Percentiles rank a stretch among this genome's conserved stretches.
Evolutionary conservation across 108 stramenopile species (phyloP).

Genomic region (Schizochytrium sp.): DNA sequence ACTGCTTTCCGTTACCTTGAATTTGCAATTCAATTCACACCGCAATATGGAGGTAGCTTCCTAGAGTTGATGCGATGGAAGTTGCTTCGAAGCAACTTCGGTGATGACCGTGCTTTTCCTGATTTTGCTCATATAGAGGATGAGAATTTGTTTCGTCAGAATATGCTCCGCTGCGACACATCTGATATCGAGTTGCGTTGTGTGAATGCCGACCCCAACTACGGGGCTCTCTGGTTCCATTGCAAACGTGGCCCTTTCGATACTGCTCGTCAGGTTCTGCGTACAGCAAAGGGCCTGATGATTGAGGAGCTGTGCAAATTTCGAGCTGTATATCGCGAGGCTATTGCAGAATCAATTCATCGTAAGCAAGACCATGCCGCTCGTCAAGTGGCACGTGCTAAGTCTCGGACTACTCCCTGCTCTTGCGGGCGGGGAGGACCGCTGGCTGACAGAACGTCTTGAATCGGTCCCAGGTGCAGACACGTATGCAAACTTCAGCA

Average conservation of each 20-base stretch:
- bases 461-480: not conserved
- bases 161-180: slow-evolving; percentile 72
- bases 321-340: slow-evolving; percentile 63
- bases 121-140: not conserved
- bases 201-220: slow-evolving; percentile 96
- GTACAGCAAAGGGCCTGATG: slow-evolving; percentile 69
- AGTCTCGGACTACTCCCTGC: slow-evolving; percentile 47
- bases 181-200: slow-evolving; percentile 83
- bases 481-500: slow-evolving; percentile 32
- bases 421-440: slow-evolving; percentile 20
- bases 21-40: slow-evolving; percentile 96
- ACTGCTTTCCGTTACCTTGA: slow-evolving; percentile 82
- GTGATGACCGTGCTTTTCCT: slow-evolving; percentile 16
- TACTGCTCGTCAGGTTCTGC: slow-evolving; percentile 76
- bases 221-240: slow-evolving; percentile 93
- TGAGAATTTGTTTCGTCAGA: slow-evolving; percentile 47
- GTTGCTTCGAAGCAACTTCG: slow-evolving; percentile 75
- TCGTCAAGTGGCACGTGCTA: not conserved
- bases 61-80: slow-evolving; percentile 83
- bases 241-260: slow-evolving; percentile 86
- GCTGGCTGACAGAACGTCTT: slow-evolving; percentile 45
- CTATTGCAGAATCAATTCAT: slow-evolving; percentile 14
- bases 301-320: slow-evolving; percentile 68
- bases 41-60: slow-evolving; percentile 96
- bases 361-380: slow-evolving; percentile 7